phyloP scores from a whole-genome alignment of 176 grass and related monocot species.

The Bromus sterilis region DNA sequence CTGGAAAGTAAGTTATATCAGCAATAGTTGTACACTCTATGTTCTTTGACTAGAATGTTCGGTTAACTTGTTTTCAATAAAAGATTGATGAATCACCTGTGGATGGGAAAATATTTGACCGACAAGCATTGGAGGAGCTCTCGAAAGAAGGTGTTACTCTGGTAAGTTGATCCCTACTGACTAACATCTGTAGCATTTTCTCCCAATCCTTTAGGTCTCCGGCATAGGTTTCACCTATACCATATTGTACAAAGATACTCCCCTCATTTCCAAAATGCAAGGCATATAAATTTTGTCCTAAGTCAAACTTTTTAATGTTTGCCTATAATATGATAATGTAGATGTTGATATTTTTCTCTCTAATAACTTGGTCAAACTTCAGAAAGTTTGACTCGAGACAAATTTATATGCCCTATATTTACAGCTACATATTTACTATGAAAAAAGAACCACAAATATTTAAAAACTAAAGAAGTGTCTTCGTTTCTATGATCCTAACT shows the following conservation, averaged over 20 bases:
- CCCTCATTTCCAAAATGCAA: background rate
- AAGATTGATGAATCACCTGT: slow-evolving; percentile 97
- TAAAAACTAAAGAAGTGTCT: background rate
- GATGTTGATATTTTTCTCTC: background rate
- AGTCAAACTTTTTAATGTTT: background rate
- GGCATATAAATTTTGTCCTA: background rate
- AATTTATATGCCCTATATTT: no score
- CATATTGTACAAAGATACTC: background rate
- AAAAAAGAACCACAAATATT: background rate
- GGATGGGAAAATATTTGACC: slow-evolving; percentile 95
- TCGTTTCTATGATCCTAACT: slow-evolving; percentile 9
- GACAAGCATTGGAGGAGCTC: slow-evolving; percentile 85
- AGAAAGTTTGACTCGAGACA: no score
- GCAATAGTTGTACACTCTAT: background rate
- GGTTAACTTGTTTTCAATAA: slow-evolving; percentile 6
- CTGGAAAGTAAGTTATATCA: slow-evolving; percentile 74
- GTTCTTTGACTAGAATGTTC: background rate
- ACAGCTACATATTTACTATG: background rate
- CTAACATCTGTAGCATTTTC: background rate
- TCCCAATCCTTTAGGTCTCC: background rate
- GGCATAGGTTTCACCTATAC: slow-evolving; percentile 4
- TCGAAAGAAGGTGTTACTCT: slow-evolving; percentile 99
- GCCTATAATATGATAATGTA: background rate
- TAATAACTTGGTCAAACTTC: background rate
- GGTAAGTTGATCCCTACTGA: slow-evolving; percentile 52